Evolutionary conservation across 208 protist species (phyloP), one percentile per base, ranked within the genome.

Genomic region (Leishmania major): DNA sequence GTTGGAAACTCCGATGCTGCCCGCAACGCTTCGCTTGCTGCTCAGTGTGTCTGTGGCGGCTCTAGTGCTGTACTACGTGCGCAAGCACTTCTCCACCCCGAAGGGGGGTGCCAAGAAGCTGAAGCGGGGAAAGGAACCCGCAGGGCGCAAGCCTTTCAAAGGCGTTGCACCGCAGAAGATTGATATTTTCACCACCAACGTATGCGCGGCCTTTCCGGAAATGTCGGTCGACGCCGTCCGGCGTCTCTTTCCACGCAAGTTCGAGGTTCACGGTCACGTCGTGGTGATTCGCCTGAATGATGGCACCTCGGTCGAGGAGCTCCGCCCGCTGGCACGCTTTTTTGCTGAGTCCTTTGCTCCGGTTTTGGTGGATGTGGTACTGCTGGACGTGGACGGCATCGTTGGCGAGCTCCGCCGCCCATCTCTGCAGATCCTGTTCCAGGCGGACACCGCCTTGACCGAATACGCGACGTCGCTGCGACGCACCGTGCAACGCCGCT

Each of bases 241-340:
- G 11, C 70, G 79, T 7, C 28, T 89, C 6, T 98, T 95, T 79
- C 93, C 95, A 7, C 86, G 89, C 40, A 93, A 93, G 67, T 98
- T 91, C 81, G 95, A 98, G 79, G 78, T 87, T 31, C 86, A 96
- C 77, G 95, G 92, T 1, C 95, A 96, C 78, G 93, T 98, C 17
- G 92, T 96, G 6, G 90, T 98, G 8, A 89, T 95, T 47, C 91
- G 91, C 11, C 79, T 98, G 37, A 96, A 96, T 78, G 71, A 70
- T 4, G 92, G 88, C 22, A 77, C 88, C 11, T 72, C 83, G 28
- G 73, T 79, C 31, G 89, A 89, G 2, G 80, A 85, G 7, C 91
- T 98, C 73, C 55, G 67, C 7, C 79, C 66, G 1, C 81, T 91
- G 17, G 92, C 92, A 7, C 59, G 73, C 28, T 82, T 72, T 57